Conservation (phyloP, 2,329 filamentous ascomycete genomes). For the Hypoxylon sp. region DNA sequence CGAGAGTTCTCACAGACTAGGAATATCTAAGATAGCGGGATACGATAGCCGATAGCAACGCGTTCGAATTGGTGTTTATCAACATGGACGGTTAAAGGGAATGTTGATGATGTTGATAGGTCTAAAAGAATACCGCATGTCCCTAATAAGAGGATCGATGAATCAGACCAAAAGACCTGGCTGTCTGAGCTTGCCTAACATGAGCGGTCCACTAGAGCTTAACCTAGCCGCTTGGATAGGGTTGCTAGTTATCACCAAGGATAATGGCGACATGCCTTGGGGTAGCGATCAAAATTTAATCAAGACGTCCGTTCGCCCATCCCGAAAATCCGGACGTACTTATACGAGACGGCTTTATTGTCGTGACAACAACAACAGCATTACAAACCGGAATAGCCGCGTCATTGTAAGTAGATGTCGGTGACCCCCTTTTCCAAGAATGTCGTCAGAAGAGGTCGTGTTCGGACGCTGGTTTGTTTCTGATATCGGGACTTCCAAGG, state of each 20-base stretch:
- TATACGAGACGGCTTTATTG: constrained; percentile 21
- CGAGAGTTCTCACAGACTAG: constrained; percentile 15
- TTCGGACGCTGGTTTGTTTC: constrained; percentile 41
- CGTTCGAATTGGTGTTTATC: constrained; percentile 1
- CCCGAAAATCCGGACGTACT: constrained; percentile 9
- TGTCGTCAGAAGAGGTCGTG: constrained; percentile 41
- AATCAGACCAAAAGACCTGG: constrained; percentile 20
- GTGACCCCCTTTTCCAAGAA: constrained; percentile 30
- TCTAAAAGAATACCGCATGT: constrained; percentile 5
- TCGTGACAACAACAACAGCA: constrained; percentile 23
- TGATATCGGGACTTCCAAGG: constrained; percentile 43
- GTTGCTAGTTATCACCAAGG: constrained; percentile 25
- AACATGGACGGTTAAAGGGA: constrained; percentile 12
- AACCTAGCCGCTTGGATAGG: constrained; percentile 26
- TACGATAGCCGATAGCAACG: constrained; percentile 16
- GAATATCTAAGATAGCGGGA: constrained; percentile 1
- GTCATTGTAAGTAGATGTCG: constrained; percentile 30
- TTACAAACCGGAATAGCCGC: constrained; percentile 15
- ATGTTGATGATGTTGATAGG: constrained; percentile 9
- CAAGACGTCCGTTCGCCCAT: constrained; percentile 1
- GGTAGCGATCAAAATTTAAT: constrained; percentile 17
- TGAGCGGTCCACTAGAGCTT: constrained; percentile 23
- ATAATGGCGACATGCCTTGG: constrained; percentile 38
- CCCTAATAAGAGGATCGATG: constrained; percentile 21
- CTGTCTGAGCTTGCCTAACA: constrained; percentile 11